Conservation (phyloP, 768 basidiomycete species). For the Boletus fagicola region DNA sequence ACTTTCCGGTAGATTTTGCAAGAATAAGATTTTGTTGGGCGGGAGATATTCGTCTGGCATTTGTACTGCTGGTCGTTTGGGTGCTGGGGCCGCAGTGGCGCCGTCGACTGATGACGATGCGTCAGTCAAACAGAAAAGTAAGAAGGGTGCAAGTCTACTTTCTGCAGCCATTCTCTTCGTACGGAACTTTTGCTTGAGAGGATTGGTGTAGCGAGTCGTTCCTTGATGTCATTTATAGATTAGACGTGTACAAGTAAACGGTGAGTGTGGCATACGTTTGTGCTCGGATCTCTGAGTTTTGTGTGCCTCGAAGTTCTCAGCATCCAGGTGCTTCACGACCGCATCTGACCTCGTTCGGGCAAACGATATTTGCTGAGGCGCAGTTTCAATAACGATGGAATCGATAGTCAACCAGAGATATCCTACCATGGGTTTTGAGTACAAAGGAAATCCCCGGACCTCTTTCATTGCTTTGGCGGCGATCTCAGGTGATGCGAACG, state of each 20-base stretch:
- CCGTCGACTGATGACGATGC: slow-evolving; percentile 58
- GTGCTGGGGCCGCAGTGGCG: slow-evolving; percentile 56
- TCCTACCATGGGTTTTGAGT: slow-evolving; percentile 93
- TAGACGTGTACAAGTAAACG: neutral
- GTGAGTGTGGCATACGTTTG: slow-evolving; percentile 64
- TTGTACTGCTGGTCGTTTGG: slow-evolving; percentile 83
- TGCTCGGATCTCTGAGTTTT: slow-evolving; percentile 70
- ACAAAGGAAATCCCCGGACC: slow-evolving; percentile 90
- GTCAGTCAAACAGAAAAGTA: neutral
- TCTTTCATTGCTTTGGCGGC: slow-evolving; percentile 91
- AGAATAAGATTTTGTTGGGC: slow-evolving; percentile 97
- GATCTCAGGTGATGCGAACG: slow-evolving; percentile 77
- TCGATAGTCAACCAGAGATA: neutral
- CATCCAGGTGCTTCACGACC: slow-evolving; percentile 75
- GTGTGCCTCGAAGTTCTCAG: slow-evolving; percentile 67
- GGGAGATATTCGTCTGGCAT: slow-evolving; percentile 99
- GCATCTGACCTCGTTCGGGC: slow-evolving; percentile 87
- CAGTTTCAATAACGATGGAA: slow-evolving; percentile 1
- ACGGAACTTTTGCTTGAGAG: slow-evolving; percentile 81
- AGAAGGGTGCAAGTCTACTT: slow-evolving; percentile 42
- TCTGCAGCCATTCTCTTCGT: slow-evolving; percentile 80
- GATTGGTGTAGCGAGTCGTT: slow-evolving; percentile 82
- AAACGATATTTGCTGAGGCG: slow-evolving; percentile 89
- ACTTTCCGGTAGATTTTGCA: slow-evolving; percentile 92
- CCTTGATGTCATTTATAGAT: slow-evolving; percentile 42